Evolutionary conservation across 129 eudicot genomes (phyloP), one percentile per base, ranked within the genome.

Genomic region (Apium graveolens): DNA sequence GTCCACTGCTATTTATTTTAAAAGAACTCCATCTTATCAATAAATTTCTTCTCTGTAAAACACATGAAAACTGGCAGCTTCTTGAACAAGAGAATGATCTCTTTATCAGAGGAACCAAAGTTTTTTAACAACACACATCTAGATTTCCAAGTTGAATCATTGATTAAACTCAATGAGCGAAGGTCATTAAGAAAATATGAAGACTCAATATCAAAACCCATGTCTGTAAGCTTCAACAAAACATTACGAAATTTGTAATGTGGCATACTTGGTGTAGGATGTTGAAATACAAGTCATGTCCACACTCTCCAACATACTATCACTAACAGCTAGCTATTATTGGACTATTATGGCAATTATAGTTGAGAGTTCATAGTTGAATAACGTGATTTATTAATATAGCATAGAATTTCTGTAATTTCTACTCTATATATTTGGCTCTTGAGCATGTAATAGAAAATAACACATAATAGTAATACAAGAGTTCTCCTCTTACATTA

Each of bases 101-200:
- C 81, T 38, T 44, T 43, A 43, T 32, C 39, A 7, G 78, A 82
- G 55, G 48, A 82, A 70, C 85, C 81, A 43, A 76, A 81, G 49
- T 20, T 75, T 34, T 12, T 35, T 17, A 27, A 65, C 5, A 75
- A 9, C 57, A 11, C 26, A 34, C 71, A n/a, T 32, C 60, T 70
- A 14, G 32, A 35, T 11, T 71, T 77, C 85, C 81, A 78, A 29
- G 20, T 42, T 11, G 66, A 60, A 4, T 70, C 45, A 37, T 12
- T 31, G 18, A 9, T 14, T 0, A 29, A 1, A 17, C 3, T 4
- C 27, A 77, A 7, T 8, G 48, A 43, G 0, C 17, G 26, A 20
- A 70, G 7, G 4, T 48, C 81, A 1, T 32, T 34, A 2, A 26
- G 1, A 34, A 82, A 77, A 2, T 37, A 27, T 9, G 71, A 5